A percentile compares a stretch with the other conserved stretches of the same genome.
Evolutionary conservation across 768 basidiomycete genomes (phyloP).

Genomic region (Naganishia randhawae): DNA sequence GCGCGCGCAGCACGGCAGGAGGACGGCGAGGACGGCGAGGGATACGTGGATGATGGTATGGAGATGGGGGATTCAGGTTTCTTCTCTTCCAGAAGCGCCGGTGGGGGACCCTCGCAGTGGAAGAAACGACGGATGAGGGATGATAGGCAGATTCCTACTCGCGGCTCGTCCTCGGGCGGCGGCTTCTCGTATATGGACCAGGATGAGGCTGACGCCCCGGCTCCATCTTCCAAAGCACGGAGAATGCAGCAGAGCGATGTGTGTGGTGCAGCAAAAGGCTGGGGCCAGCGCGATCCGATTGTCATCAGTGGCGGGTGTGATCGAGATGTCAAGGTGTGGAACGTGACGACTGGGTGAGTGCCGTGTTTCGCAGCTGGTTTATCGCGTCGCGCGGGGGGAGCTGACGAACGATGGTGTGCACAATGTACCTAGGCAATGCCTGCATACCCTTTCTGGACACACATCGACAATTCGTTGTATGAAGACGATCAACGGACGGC

Average conservation of each 20-base stretch:
- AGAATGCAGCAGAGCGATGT: constrained; percentile 53
- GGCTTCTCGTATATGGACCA: neutral
- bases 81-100: neutral
- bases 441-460: constrained; percentile 78
- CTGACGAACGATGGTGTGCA: too few relatives aligned
- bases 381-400: too few relatives aligned
- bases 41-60: neutral
- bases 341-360: constrained; percentile 73
- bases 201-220: neutral
- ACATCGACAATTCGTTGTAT: constrained; percentile 86
- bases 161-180: neutral
- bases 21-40: constrained; percentile 16
- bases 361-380: neutral
- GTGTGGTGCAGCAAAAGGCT: constrained; percentile 72
- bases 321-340: constrained; percentile 87
- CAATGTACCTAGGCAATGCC: constrained; percentile 60
- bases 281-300: constrained; percentile 78
- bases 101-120: neutral
- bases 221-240: constrained; percentile 14
- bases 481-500: constrained; percentile 77
- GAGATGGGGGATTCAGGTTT: neutral
- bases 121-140: constrained; percentile 8
- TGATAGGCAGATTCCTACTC: neutral
- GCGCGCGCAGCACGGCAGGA: constrained; percentile 20
- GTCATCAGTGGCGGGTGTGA: constrained; percentile 93